Base-by-base conservation (phyloP, 1,139 yeast species). In the Magnusiomyces sp. region DNA sequence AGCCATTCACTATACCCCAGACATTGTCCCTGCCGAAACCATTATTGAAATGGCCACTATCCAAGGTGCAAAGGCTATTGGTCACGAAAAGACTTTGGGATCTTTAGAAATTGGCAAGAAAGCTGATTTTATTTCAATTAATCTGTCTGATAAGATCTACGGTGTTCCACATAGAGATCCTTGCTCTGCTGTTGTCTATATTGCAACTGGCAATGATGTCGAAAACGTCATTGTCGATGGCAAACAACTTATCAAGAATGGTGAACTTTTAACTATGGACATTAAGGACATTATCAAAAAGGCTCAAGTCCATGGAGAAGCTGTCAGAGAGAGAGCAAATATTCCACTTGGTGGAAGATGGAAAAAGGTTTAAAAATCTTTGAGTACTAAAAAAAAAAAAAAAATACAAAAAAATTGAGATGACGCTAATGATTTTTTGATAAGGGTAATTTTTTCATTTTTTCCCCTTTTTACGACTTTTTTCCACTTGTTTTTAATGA, bases 101-200 rank as follows among this genome's bases (percentile, higher is more conserved):
- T 53, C 62, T 1, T 54, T 62, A 45, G 62, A 58, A 40, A 53
- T 61, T 38, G 66, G 66, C 20, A 62, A 62, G 46, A 61, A 60
- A 44, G 63, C 62, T 38, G 63, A 60, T 45, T 56, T 60, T 19
- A 60, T 60, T 47, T 48, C 60, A 1, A 53, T 60, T 32, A 52
- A 60, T 50, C 50, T 59, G 19, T 52, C 50, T 13, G 55, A 59
- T 48, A 58, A 60, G 45, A 43, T 58, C 20, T 62, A 58, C 29
- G 54, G 54, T 14, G 51, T 48, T 3, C 54, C 54, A 10, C 19
- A 40, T 33, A 39, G 54, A 14, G 50, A 47, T 36, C 62, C 62
- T 19, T 57, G 55, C 7, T 53, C 58, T 11, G 60, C 58, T 50
- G 58, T 60, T n/a, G 63, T 60, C 7, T 60, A 58, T 50, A 57